Conservation (phyloP, 2,329 filamentous ascomycete species). For the Fusarium oxysporum region DNA sequence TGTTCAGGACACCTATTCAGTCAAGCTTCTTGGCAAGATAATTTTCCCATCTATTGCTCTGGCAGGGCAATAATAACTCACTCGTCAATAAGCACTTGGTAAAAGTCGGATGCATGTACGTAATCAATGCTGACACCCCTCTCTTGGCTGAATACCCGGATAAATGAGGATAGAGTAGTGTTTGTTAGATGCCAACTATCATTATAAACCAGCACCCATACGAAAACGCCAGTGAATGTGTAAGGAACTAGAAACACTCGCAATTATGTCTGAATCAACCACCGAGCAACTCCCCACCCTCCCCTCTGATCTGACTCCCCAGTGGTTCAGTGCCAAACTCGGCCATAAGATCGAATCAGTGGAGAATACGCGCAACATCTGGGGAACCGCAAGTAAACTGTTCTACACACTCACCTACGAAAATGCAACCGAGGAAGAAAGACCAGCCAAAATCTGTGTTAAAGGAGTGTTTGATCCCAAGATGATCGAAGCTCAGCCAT, state of each 20-base stretch:
- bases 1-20: neutral
- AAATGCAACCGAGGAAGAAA: slow-evolving; percentile 27
- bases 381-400: slow-evolving; percentile 47
- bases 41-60: neutral
- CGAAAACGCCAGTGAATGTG: neutral
- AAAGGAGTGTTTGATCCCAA: slow-evolving; percentile 54
- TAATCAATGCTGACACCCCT: slow-evolving; percentile 3
- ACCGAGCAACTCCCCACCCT: slow-evolving; percentile 35
- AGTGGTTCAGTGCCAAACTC: slow-evolving; percentile 42
- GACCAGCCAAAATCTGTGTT: slow-evolving; percentile 46
- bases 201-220: neutral
- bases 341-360: slow-evolving; percentile 35
- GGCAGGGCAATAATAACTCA: neutral
- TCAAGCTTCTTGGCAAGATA: neutral
- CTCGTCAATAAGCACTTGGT: slow-evolving; percentile 8
- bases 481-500: slow-evolving; percentile 46
- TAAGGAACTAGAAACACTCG: neutral
- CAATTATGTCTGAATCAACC: slow-evolving; percentile 9
- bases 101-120: slow-evolving; percentile 1
- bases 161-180: neutral
- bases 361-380: slow-evolving; percentile 44
- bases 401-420: slow-evolving; percentile 47
- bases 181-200: neutral
- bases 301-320: slow-evolving; percentile 33
- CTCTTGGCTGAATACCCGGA: neutral